A percentile compares a stretch with the other conserved stretches of the same genome.
Evolutionary conservation across 805 yeast species (phyloP).

Genomic region (Kodamaea fukazawae): DNA sequence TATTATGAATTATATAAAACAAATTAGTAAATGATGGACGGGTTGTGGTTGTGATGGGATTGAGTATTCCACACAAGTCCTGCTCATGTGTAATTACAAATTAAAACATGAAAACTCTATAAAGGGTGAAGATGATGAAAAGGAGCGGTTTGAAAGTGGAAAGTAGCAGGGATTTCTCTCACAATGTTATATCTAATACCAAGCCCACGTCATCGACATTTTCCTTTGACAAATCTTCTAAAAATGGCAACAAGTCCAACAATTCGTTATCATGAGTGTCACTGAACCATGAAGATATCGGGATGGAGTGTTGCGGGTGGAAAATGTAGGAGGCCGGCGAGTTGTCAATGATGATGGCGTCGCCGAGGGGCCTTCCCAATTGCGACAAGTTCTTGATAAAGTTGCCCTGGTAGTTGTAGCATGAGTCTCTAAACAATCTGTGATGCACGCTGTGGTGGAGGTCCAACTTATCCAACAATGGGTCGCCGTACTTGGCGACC

Average conservation of each 20-base stretch:
- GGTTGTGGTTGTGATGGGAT: slow-evolving; percentile 3
- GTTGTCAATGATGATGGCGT: slow-evolving; percentile 88
- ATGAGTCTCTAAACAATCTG: slow-evolving; percentile 89
- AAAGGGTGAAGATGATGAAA: neutral
- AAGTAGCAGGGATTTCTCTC: slow-evolving; percentile 2
- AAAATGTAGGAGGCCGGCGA: slow-evolving; percentile 98
- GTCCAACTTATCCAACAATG: slow-evolving; percentile 85
- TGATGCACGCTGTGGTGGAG: slow-evolving; percentile 76
- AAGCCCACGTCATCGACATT: slow-evolving; percentile 81
- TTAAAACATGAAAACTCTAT: slow-evolving; percentile 9
- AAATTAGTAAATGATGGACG: slow-evolving; percentile 3
- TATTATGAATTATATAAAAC: slow-evolving; percentile 1
- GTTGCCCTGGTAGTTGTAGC: slow-evolving; percentile 91
- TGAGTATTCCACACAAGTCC: slow-evolving; percentile 10
- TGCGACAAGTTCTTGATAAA: slow-evolving; percentile 92
- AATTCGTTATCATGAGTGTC: slow-evolving; percentile 97
- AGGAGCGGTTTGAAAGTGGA: neutral
- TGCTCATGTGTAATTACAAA: slow-evolving; percentile 10
- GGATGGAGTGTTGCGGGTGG: slow-evolving; percentile 97
- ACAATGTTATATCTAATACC: slow-evolving; percentile 74
- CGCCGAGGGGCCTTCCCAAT: slow-evolving; percentile 86
- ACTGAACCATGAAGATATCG: slow-evolving; percentile 96
- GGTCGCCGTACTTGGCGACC: slow-evolving; percentile 94
- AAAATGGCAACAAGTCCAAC: slow-evolving; percentile 83
- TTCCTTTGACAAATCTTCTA: slow-evolving; percentile 74